Conservation (phyloP, 2,329 filamentous ascomycete genomes). For the Hysterium pulicare region DNA sequence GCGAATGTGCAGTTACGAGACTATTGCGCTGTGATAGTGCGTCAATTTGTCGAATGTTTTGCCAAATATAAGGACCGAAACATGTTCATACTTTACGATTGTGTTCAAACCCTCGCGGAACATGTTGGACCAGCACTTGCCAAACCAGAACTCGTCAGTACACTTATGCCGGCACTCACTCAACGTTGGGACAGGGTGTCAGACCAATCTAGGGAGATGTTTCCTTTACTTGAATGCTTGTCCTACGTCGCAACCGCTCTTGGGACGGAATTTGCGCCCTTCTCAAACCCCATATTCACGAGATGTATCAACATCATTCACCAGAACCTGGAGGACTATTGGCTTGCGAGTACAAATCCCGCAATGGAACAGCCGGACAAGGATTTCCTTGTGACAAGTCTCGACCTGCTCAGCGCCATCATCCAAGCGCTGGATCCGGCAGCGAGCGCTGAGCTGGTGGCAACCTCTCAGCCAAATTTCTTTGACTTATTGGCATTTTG, state of each 20-base stretch:
- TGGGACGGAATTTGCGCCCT: conserved; percentile 76
- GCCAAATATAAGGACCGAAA: conserved; percentile 96
- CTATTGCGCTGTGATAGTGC: conserved; percentile 85
- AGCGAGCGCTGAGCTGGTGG: conserved; percentile 74
- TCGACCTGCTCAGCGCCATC: conserved; percentile 89
- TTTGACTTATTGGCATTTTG: conserved; percentile 89
- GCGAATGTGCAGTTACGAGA: conserved; percentile 75
- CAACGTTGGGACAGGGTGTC: conserved; percentile 80
- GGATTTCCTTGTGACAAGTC: conserved; percentile 92
- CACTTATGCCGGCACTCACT: conserved; percentile 91
- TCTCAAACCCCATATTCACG: conserved; percentile 79
- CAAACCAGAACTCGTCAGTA: conserved; percentile 72
- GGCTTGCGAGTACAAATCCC: conserved; percentile 66
- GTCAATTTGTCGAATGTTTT: conserved; percentile 90
- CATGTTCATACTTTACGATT: conserved; percentile 98
- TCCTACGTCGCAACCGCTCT: conserved; percentile 91
- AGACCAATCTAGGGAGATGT: conserved; percentile 88
- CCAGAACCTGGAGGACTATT: conserved; percentile 77
- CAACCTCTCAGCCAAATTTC: conserved; percentile 72
- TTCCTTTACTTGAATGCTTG: conserved; percentile 91
- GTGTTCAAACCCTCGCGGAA: conserved; percentile 93
- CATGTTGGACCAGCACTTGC: conserved; percentile 79
- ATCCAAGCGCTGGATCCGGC: conserved; percentile 79
- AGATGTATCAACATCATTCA: conserved; percentile 91
- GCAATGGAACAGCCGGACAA: conserved; percentile 80